Evolutionary conservation across 2,329 filamentous ascomycete species (phyloP).

Genomic region (Hymenoscyphus fraxineus): DNA sequence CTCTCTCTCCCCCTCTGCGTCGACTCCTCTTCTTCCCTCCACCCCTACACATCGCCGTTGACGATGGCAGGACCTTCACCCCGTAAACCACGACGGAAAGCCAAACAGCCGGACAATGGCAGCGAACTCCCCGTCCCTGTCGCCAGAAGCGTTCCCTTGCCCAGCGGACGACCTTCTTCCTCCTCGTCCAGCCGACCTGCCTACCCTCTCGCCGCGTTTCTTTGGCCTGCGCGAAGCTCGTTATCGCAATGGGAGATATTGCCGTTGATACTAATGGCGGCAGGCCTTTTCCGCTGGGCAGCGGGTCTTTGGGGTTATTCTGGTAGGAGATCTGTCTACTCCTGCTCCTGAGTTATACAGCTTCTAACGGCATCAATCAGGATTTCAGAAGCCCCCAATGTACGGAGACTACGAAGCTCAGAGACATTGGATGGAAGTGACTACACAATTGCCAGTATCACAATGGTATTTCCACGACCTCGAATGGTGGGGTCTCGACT

Average conservation of each 20-base stretch:
- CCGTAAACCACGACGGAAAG: conserved; percentile 58
- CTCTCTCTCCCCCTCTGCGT: no score
- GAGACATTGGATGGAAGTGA: conserved; percentile 98
- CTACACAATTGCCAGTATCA: conserved; percentile 79
- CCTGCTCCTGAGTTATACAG: not conserved
- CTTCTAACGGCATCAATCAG: conserved; percentile 40
- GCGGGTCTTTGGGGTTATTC: conserved; percentile 94
- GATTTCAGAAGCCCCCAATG: conserved; percentile 79
- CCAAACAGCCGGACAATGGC: conserved; percentile 45
- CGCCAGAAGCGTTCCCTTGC: conserved; percentile 11
- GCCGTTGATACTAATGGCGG: conserved; percentile 81
- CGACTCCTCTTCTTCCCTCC: not conserved
- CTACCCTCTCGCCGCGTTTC: conserved; percentile 88
- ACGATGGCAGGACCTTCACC: conserved; percentile 49
- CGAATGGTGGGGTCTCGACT: conserved; percentile 96
- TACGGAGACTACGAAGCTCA: conserved; percentile 98
- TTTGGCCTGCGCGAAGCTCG: conserved; percentile 84
- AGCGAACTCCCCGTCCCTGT: conserved; percentile 27
- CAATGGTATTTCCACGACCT: conserved; percentile 98
- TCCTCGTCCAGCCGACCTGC: conserved; percentile 53
- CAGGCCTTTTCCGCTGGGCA: conserved; percentile 90
- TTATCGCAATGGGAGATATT: conserved; percentile 89
- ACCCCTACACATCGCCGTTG: not conserved
- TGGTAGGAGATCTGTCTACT: conserved; percentile 48
- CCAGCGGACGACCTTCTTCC: conserved; percentile 13